phyloP scores from a whole-genome alignment of 2,329 filamentous ascomycete species.

The Colletotrichum brevisporum region DNA sequence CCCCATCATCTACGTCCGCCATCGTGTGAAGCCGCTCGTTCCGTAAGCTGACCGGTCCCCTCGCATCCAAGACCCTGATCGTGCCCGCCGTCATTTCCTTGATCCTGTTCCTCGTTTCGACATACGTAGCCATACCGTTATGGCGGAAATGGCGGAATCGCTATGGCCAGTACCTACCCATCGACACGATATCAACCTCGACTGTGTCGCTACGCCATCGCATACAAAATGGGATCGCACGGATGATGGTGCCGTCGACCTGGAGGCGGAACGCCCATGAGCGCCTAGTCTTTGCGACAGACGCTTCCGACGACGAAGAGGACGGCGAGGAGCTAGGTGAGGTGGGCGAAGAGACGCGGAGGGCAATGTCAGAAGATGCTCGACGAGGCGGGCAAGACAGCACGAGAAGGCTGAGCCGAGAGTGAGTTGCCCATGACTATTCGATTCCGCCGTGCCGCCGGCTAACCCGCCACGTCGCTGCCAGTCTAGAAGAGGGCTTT shows the following conservation, averaged over 20 bases:
- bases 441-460: not conserved
- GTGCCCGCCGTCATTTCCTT: slow-evolving; percentile 80
- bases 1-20: slow-evolving; percentile 45
- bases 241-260: slow-evolving; percentile 60
- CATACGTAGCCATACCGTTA: slow-evolving; percentile 75
- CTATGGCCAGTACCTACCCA: slow-evolving; percentile 81
- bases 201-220: slow-evolving; percentile 69
- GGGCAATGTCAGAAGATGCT: slow-evolving; percentile 55
- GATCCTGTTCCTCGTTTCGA: slow-evolving; percentile 75
- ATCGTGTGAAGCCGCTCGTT: not conserved
- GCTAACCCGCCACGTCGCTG: slow-evolving; percentile 34
- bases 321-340: slow-evolving; percentile 80
- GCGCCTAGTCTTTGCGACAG: slow-evolving; percentile 57
- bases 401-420: slow-evolving; percentile 78
- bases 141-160: slow-evolving; percentile 79
- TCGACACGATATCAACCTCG: slow-evolving; percentile 73
- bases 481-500: slow-evolving; percentile 71
- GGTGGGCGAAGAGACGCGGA: slow-evolving; percentile 65
- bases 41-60: slow-evolving; percentile 30
- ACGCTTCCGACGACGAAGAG: slow-evolving; percentile 65
- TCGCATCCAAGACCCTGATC: slow-evolving; percentile 71
- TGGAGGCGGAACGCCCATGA: slow-evolving; percentile 62
- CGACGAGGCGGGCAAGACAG: slow-evolving; percentile 60
- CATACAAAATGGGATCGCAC: slow-evolving; percentile 57
- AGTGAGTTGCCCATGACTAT: slow-evolving; percentile 61